Conservation (phyloP, 495 filamentous ascomycete species). For the Tuber umbilicatum region DNA sequence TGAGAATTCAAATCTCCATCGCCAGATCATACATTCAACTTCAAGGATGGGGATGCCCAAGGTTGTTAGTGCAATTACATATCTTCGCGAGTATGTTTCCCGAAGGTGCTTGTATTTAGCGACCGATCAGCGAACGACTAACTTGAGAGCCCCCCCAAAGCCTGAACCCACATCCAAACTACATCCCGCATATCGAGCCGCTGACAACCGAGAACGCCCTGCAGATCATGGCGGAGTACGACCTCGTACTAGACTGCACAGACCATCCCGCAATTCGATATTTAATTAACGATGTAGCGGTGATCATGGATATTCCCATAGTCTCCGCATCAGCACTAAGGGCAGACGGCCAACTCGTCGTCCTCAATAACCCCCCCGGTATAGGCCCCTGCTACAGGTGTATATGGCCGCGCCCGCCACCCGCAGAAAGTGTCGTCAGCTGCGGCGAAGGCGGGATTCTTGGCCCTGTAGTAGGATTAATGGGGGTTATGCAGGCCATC, state of each 20-base stretch:
- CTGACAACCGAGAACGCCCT: conserved; percentile 45
- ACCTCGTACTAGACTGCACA: conserved; percentile 78
- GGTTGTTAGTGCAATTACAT: conserved; percentile 68
- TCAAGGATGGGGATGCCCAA: conserved; percentile 68
- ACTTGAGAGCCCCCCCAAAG: conserved; percentile 2
- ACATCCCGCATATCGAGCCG: conserved; percentile 40
- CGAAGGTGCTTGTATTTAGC: background rate
- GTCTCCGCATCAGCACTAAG: conserved; percentile 81
- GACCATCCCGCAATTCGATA: conserved; percentile 89
- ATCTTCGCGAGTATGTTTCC: conserved; percentile 54
- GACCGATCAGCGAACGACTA: background rate
- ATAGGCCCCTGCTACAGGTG: conserved; percentile 84
- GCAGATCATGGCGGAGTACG: conserved; percentile 49
- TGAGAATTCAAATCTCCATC: conserved; percentile 84
- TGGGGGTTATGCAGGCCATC: conserved; percentile 86
- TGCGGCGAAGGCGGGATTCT: conserved; percentile 91
- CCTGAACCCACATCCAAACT: conserved; percentile 25
- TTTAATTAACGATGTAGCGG: conserved; percentile 81
- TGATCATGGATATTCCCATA: conserved; percentile 69
- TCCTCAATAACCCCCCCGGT: conserved; percentile 59
- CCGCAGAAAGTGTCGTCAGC: conserved; percentile 64
- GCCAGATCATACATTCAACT: conserved; percentile 75
- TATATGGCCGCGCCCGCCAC: conserved; percentile 81
- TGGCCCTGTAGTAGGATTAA: conserved; percentile 84
- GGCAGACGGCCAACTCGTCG: conserved; percentile 82